A percentile compares a stretch with the other conserved stretches of the same genome.
phyloP scores from a whole-genome alignment of 78 protist species.

The Ministeria vibrans region DNA sequence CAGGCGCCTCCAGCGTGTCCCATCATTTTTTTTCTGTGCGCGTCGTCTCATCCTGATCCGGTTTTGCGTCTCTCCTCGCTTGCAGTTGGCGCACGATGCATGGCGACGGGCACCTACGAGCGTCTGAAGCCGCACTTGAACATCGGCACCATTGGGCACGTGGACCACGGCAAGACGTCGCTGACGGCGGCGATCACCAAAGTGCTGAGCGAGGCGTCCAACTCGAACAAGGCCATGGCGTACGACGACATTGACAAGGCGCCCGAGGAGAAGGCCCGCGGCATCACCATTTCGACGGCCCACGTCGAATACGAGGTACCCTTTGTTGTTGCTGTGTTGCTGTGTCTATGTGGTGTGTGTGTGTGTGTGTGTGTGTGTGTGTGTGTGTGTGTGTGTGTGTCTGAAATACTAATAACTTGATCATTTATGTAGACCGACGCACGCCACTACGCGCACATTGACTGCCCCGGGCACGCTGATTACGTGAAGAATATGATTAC shows the following conservation, averaged over 20 bases:
- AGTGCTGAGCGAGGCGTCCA: too few species aligned
- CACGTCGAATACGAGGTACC: conserved; percentile 92
- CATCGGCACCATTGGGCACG: conserved; percentile 98
- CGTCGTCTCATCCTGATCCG: background rate
- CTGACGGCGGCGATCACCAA: conserved; percentile 92
- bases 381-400: too few species aligned
- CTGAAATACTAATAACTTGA: too few species aligned
- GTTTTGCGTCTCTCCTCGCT: background rate
- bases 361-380: too few species aligned
- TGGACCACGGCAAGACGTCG: conserved; percentile 95
- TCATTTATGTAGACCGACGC: too few species aligned
- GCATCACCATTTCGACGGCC: conserved; percentile 91
- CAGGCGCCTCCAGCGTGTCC: background rate
- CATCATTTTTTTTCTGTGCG: background rate
- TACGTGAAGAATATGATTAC: conserved; percentile 96
- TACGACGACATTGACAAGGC: conserved; percentile 83
- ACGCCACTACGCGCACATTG: conserved; percentile 92
- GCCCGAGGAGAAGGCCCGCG: conserved; percentile 84
- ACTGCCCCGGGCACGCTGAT: conserved; percentile 93
- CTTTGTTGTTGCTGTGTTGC: too few species aligned
- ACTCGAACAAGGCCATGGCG: conserved; percentile 42
- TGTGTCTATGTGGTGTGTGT: too few species aligned
- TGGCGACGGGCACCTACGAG: conserved; percentile 28
- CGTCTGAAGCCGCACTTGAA: conserved; percentile 86
- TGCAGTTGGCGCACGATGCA: background rate